phyloP scores from a whole-genome alignment of 2,329 filamentous ascomycete species.

The Colletotrichum salicis region DNA sequence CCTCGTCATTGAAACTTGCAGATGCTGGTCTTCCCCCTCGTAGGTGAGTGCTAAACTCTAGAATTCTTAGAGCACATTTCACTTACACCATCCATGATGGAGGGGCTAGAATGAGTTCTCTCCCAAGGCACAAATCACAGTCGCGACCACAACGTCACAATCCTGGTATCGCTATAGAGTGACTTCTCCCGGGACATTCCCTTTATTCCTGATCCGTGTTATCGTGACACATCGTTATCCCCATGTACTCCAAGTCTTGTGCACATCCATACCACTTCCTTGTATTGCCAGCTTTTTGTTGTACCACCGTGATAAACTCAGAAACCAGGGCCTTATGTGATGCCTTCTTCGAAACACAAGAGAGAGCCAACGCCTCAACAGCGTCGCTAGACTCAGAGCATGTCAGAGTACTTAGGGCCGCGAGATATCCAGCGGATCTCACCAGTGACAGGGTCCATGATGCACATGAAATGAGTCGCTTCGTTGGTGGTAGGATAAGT shows the following conservation, averaged over 20 bases:
- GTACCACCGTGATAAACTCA: neutral
- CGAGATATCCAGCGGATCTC: conserved; percentile 55
- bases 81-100: neutral
- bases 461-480: conserved; percentile 65
- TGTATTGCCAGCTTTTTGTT: neutral
- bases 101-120: neutral
- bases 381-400: neutral
- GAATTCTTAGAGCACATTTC: neutral
- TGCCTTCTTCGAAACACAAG: neutral
- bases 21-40: too few species aligned
- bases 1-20: too few species aligned
- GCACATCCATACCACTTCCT: neutral
- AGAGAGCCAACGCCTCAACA: too few species aligned
- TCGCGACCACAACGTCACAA: neutral
- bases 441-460: conserved; percentile 65
- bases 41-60: too few species aligned
- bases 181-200: neutral
- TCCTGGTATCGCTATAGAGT: neutral
- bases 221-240: neutral
- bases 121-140: neutral
- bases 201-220: neutral
- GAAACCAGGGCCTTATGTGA: neutral
- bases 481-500: conserved; percentile 66
- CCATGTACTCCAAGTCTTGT: neutral
- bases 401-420: neutral